A percentile compares a stretch with the other conserved stretches of the same genome.
These are phyloP conservation scores for Tulasnella calospora DNA, from an alignment of 768 basidiomycete species.

Conservation along the genomic window DNA sequence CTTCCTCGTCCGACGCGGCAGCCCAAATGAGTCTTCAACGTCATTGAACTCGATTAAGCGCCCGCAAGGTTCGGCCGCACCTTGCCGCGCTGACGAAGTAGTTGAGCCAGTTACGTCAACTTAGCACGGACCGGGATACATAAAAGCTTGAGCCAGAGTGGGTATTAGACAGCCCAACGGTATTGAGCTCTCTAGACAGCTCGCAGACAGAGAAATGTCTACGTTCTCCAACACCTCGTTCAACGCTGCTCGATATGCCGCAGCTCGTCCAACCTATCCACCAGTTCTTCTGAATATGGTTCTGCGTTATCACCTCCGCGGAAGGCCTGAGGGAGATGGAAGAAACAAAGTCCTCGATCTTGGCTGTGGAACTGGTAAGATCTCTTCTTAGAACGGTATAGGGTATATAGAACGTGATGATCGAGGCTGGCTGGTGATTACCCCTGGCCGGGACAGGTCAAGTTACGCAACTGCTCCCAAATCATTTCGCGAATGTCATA, in stretches of 20 bases:
- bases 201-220: constrained; percentile 48
- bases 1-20: neutral
- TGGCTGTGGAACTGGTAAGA: constrained; percentile 19
- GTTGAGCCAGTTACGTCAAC: neutral
- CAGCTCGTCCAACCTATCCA: constrained; percentile 4
- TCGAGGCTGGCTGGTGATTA: no score
- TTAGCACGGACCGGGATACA: neutral
- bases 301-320: neutral
- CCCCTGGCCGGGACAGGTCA: neutral
- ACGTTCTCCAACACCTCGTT: constrained; percentile 69
- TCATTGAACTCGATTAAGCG: neutral
- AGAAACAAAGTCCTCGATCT: constrained; percentile 2
- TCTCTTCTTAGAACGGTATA: no score
- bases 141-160: neutral
- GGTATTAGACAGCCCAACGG: no score
- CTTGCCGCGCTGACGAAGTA: neutral
- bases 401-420: no score
- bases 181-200: neutral
- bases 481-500: constrained; percentile 19
- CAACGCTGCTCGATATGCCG: constrained; percentile 46
- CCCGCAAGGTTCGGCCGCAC: neutral
- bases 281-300: neutral
- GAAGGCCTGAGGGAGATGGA: neutral
- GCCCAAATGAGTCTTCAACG: neutral
- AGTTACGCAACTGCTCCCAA: neutral